phyloP scores from a whole-genome alignment of 176 grass and related monocot genomes.

The Rhynchospora pubera region DNA sequence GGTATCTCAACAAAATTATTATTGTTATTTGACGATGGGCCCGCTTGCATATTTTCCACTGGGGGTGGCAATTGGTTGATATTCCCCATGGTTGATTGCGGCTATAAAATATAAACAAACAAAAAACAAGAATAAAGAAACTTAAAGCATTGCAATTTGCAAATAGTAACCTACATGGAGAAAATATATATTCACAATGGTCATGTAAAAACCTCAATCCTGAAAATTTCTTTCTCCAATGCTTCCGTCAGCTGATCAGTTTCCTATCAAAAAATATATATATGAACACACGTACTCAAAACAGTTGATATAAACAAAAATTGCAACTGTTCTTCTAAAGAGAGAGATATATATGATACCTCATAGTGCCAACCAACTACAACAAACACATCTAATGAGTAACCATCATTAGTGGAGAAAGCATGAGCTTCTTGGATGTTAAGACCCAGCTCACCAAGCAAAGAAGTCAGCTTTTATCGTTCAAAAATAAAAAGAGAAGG shows the following conservation, averaged over 20 bases:
- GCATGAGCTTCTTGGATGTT: constrained; percentile 99
- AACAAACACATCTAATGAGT: constrained; percentile 93
- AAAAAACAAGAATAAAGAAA: constrained; percentile 23
- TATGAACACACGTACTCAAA: background rate
- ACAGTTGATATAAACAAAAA: background rate
- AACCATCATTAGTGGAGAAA: constrained; percentile 98
- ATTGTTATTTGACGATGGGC: constrained; percentile 16
- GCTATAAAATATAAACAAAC: constrained; percentile 45
- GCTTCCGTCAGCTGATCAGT: constrained; percentile 60
- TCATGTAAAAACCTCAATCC: constrained; percentile 37
- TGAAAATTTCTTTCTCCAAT: constrained; percentile 64
- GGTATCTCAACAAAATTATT: constrained; percentile 72
- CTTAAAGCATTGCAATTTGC: background rate
- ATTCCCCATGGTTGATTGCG: constrained; percentile 39
- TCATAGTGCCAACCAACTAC: constrained; percentile 93
- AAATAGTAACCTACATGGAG: background rate
- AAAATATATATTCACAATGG: background rate
- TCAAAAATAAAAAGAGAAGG: background rate
- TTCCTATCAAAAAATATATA: constrained; percentile 48
- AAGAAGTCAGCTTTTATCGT: constrained; percentile 61
- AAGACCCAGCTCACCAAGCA: constrained; percentile 90
- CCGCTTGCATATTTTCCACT: constrained; percentile 57
- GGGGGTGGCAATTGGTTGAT: constrained; percentile 51
- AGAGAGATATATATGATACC: constrained; percentile 34
- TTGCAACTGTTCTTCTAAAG: background rate